These are phyloP conservation scores for Tolypocladium nubicola DNA, from an alignment of 2,329 filamentous ascomycete species.

Conservation along the genomic window DNA sequence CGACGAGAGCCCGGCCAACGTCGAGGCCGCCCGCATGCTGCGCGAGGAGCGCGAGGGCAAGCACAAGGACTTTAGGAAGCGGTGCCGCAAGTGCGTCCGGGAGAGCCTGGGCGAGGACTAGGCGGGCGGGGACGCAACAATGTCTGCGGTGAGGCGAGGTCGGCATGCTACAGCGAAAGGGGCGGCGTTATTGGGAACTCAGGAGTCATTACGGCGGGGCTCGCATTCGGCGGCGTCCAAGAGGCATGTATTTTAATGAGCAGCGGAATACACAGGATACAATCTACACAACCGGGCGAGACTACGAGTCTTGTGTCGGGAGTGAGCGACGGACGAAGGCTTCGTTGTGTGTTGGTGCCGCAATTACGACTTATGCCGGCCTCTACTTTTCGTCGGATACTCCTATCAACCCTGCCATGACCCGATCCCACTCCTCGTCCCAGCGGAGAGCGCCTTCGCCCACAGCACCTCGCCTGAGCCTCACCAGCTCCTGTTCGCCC, in stretches of 20 bases:
- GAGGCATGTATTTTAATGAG: background rate
- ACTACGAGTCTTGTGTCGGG: background rate
- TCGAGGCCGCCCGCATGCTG: slow-evolving; percentile 84
- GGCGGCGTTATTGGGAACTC: background rate
- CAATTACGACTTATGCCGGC: background rate
- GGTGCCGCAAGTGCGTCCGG: slow-evolving; percentile 67
- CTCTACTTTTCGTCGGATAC: slow-evolving; percentile 15
- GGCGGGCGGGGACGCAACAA: background rate
- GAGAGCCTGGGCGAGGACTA: slow-evolving; percentile 70
- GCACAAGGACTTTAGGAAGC: slow-evolving; percentile 63
- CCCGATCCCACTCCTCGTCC: slow-evolving; percentile 86
- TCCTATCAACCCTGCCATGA: slow-evolving; percentile 64
- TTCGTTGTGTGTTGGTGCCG: background rate
- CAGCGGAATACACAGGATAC: background rate
- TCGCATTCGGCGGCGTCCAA: background rate
- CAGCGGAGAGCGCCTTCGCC: slow-evolving; percentile 69
- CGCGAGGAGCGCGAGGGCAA: slow-evolving; percentile 59
- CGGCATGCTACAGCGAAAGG: background rate
- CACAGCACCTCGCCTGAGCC: slow-evolving; percentile 57
- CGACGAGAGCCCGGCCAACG: slow-evolving; percentile 89
- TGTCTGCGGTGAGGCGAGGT: background rate
- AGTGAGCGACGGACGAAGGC: background rate
- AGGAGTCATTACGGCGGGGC: background rate
- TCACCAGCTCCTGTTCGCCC: slow-evolving; percentile 42
- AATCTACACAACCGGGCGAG: background rate